Conservation (phyloP, 2,329 filamentous ascomycete genomes). For the Neonectria ditissima region DNA sequence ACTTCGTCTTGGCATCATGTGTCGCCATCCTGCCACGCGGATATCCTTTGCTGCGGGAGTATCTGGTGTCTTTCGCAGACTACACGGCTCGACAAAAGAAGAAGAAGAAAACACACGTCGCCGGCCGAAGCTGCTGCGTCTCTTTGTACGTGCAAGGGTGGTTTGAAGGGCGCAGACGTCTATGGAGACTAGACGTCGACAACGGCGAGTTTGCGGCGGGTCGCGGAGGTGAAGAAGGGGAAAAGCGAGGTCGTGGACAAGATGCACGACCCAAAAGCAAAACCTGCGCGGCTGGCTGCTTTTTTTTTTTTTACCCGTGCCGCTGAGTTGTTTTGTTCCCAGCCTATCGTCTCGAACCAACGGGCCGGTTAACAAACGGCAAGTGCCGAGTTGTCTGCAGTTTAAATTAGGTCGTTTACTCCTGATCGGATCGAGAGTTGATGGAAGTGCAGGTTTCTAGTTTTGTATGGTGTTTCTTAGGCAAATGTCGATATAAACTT, state of each 20-base stretch:
- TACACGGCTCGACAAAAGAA: neutral
- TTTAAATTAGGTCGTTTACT: no score
- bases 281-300: neutral
- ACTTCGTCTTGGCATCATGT: neutral
- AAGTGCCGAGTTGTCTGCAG: no score
- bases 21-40: neutral
- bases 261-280: neutral
- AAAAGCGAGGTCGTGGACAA: neutral
- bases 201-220: no score
- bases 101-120: neutral
- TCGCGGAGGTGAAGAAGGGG: neutral
- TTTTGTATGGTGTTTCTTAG: no score
- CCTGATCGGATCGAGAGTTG: no score
- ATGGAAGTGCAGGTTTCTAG: no score
- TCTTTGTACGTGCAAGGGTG: neutral
- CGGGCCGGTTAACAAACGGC: neutral
- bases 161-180: no score
- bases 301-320: neutral
- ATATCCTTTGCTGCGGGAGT: neutral
- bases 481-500: no score
- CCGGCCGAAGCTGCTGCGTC: neutral
- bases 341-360: neutral
- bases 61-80: neutral
- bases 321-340: neutral
- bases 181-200: no score